A percentile compares a stretch with the other conserved stretches of the same genome.
phyloP scores from a whole-genome alignment of 345 rosid genomes.

The Turritis glabra region DNA sequence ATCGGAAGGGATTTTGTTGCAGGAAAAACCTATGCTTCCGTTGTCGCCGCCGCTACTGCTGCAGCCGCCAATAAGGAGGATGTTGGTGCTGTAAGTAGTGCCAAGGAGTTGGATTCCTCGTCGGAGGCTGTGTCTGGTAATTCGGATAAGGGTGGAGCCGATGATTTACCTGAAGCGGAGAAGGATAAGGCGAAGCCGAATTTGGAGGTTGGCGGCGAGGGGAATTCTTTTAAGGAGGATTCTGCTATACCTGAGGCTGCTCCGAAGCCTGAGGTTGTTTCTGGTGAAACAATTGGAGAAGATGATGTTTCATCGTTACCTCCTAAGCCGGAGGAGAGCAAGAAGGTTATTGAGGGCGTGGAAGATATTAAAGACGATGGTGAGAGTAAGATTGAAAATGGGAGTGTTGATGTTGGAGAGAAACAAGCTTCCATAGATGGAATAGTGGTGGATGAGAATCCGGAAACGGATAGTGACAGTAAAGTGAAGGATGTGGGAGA shows the following conservation, averaged over 20 bases:
- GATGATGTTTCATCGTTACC: conserved; percentile 28
- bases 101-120: conserved; percentile 50
- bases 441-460: conserved; percentile 17
- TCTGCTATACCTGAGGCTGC: conserved; percentile 20
- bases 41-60: conserved; percentile 41
- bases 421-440: conserved; percentile 33
- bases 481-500: conserved; percentile 35
- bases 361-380: conserved; percentile 28
- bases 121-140: conserved; percentile 29
- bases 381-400: conserved; percentile 34
- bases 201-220: conserved; percentile 22
- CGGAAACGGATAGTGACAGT: conserved; percentile 17
- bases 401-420: conserved; percentile 40
- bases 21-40: conserved; percentile 38
- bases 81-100: conserved; percentile 52
- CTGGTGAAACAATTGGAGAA: conserved; percentile 29
- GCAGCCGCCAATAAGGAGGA: conserved; percentile 35
- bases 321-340: conserved; percentile 37
- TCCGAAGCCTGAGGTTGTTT: conserved; percentile 31
- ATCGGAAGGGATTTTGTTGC: conserved; percentile 7
- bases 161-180: not conserved
- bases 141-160: conserved; percentile 26
- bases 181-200: conserved; percentile 16
- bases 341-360: conserved; percentile 27
- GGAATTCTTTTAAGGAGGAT: conserved; percentile 6